These are phyloP conservation scores for Lactifluus volemus DNA, from an alignment of 768 basidiomycete genomes.

Conservation along the genomic window DNA sequence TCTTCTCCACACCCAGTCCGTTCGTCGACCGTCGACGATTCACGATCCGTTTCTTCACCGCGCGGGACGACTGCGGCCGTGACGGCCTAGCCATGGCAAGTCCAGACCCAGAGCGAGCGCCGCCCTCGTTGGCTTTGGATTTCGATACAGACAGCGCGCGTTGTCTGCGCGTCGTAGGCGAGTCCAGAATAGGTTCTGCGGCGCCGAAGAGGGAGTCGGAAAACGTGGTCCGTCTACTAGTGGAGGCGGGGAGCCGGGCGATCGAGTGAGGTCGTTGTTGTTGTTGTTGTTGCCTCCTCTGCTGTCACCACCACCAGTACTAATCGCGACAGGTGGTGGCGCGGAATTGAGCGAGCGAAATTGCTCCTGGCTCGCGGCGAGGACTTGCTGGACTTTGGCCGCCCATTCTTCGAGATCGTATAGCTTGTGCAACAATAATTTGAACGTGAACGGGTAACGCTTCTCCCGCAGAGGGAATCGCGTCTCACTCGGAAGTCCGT, in stretches of 20 bases:
- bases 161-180: slow-evolving; percentile 2
- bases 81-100: neutral
- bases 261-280: neutral
- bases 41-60: slow-evolving; percentile 20
- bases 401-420: slow-evolving; percentile 21
- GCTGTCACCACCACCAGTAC: neutral
- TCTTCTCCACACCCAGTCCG: slow-evolving; percentile 6
- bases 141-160: slow-evolving; percentile 1
- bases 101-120: neutral
- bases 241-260: neutral
- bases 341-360: slow-evolving; percentile 15
- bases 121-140: neutral
- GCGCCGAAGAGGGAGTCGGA: slow-evolving; percentile 4
- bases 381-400: slow-evolving; percentile 17
- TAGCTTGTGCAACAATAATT: slow-evolving; percentile 18
- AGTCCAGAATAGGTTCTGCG: neutral
- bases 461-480: slow-evolving; percentile 14
- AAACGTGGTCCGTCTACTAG: neutral
- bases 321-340: neutral
- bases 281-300: no score
- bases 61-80: slow-evolving; percentile 10
- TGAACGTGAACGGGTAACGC: slow-evolving; percentile 21
- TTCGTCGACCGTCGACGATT: slow-evolving; percentile 18
- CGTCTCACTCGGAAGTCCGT: neutral
- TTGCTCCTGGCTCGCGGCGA: slow-evolving; percentile 17